Evolutionary conservation across 2,329 filamentous ascomycete genomes (phyloP).

Genomic region (Bipolaris gigantea): DNA sequence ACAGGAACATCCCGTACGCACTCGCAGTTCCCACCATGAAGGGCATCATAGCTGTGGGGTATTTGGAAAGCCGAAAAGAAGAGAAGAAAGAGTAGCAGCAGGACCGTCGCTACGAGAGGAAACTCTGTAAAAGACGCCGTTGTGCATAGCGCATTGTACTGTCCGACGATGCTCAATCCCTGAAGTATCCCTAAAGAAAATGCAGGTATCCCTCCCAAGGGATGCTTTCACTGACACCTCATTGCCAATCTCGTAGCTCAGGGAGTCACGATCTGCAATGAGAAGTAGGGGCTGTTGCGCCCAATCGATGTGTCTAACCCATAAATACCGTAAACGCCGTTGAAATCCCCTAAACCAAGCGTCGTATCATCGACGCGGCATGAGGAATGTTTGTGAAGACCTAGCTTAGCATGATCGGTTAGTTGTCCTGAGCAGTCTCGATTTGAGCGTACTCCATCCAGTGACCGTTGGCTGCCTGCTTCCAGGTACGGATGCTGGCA

Average conservation of each 20-base stretch:
- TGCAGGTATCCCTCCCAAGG: not conserved
- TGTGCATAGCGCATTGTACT: constrained; percentile 1
- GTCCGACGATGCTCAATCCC: not conserved
- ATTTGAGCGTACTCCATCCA: constrained; percentile 56
- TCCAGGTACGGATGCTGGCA: constrained; percentile 59
- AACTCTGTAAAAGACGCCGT: not conserved
- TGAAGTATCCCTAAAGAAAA: constrained; percentile 20
- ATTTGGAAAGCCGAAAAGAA: constrained; percentile 24
- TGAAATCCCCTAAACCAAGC: not conserved
- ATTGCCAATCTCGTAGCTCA: not conserved
- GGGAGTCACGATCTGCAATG: not conserved
- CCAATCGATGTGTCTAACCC: not conserved
- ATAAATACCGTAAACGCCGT: constrained; percentile 3
- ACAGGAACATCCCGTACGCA: not conserved
- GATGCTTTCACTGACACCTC: not conserved
- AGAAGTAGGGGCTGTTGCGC: not conserved
- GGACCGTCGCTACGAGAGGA: too few species aligned
- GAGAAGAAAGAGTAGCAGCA: not conserved
- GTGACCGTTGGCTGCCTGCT: constrained; percentile 52
- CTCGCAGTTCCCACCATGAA: constrained; percentile 2
- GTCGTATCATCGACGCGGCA: not conserved
- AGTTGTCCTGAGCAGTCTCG: constrained; percentile 43
- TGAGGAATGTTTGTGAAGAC: not conserved
- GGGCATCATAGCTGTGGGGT: constrained; percentile 23
- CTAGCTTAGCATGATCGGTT: not conserved